Evolutionary conservation across 176 grass and related monocot species (phyloP), one percentile per base, ranked within the genome.

Genomic region (Musa schizocarpa): DNA sequence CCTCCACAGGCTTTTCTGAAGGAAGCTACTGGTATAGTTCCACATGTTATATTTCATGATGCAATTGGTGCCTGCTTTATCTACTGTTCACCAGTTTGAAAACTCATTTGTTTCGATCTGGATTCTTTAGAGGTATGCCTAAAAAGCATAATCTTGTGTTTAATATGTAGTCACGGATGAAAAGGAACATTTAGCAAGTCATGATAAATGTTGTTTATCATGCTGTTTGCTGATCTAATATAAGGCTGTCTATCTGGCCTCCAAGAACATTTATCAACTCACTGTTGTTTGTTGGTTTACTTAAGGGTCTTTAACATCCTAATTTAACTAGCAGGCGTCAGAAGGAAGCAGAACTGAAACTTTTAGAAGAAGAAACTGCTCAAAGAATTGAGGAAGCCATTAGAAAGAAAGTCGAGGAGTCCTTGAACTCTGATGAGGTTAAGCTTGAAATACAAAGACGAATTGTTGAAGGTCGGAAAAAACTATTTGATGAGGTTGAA

Each of bases 1-100:
- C 88, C 86, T 99, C 91, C 92, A 89, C 95, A 94, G 90, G 95
- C 84, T 86, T 89, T 91, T 87, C 82, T 69, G 86, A 99, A 87
- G 90, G 88, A 91, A 89, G 90, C 80, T 91, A 88, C 92, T 88
- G 85, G 86, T 88, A 87, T 91, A 88, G 88, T 96, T 96, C 88
- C 84, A 86, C 88, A 94, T 99, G 83, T 99, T 99, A 99, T 99
- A 89, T 93, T 94, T 99, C 88, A 88, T 91, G 88, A 94, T 99
- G 90, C 90, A 94, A 91, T 89, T 99, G 95, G 95, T 99, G 95
- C 93, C 81, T 89, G 87, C 89, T 89, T 96, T 88, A 88, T 96
- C 92, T 92, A 96, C 89, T 96, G 87, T 92, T 96, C 89, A 87
- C 86, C 93, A 89, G 88, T 90, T 93, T 93, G 88, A 88, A 91